A percentile compares a stretch with the other conserved stretches of the same genome.
Evolutionary conservation across 306 rosid species (phyloP).

Genomic region (Quercus agrifolia): DNA sequence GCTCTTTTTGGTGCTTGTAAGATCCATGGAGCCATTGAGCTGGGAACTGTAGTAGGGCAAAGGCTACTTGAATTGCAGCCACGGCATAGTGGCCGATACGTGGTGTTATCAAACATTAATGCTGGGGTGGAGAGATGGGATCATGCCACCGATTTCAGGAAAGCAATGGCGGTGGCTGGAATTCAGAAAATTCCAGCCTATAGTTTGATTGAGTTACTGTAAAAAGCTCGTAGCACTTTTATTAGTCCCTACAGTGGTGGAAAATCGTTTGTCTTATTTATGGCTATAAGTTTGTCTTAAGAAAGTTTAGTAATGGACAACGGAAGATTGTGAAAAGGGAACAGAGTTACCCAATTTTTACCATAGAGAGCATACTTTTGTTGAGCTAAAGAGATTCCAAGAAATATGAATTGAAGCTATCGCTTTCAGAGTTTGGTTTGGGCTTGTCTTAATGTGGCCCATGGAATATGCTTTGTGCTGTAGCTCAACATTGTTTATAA

Average conservation of each 20-base stretch:
- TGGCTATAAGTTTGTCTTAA: neutral
- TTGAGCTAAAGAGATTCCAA: neutral
- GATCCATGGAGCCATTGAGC: conserved; percentile 68
- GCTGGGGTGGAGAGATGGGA: conserved; percentile 70
- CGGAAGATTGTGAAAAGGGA: no score
- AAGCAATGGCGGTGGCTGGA: conserved; percentile 50
- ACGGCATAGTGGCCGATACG: conserved; percentile 43
- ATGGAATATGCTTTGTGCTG: neutral
- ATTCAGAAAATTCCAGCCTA: conserved; percentile 66
- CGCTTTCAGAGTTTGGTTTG: neutral
- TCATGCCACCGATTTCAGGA: conserved; percentile 61
- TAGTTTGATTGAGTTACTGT: conserved; percentile 43
- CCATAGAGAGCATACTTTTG: neutral
- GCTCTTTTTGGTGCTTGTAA: conserved; percentile 77
- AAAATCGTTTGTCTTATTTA: neutral
- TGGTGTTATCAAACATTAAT: conserved; percentile 61
- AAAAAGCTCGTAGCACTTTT: neutral
- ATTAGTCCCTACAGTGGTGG: neutral
- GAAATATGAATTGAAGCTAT: neutral
- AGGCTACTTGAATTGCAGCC: conserved; percentile 47
- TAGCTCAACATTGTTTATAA: neutral
- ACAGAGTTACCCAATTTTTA: neutral
- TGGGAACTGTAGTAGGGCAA: conserved; percentile 59
- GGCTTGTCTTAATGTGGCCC: neutral
- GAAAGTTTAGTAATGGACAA: no score